phyloP scores from a whole-genome alignment of 768 basidiomycete genomes.

The Amylocystis lapponica region DNA sequence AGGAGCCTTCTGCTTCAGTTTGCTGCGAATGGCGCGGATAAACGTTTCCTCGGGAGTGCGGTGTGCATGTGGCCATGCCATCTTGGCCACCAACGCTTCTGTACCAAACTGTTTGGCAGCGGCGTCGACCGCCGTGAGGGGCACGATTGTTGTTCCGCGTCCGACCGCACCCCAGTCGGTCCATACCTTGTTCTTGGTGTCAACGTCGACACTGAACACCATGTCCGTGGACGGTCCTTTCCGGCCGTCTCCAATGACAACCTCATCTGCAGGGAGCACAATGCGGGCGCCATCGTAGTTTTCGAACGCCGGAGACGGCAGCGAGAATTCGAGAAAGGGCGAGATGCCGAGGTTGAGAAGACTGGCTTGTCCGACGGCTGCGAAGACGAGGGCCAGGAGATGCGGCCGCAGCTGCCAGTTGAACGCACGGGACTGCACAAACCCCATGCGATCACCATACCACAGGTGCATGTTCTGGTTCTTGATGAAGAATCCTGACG shows the following conservation, averaged over 20 bases:
- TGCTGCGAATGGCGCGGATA: neutral
- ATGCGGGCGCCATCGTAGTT: neutral
- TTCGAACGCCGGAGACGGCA: neutral
- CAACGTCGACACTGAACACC: neutral
- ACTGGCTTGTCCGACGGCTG: neutral
- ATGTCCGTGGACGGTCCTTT: too few relatives aligned
- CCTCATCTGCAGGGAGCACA: too few relatives aligned
- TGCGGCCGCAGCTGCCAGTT: neutral
- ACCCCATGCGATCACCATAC: conserved; percentile 6
- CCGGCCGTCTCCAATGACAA: too few relatives aligned
- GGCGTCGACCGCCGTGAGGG: neutral
- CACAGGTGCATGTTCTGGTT: conserved; percentile 2
- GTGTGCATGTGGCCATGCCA: conserved; percentile 1
- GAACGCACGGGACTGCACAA: conserved; percentile 1
- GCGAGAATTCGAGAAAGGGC: neutral
- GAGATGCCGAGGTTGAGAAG: neutral
- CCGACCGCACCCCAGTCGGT: conserved; percentile 1
- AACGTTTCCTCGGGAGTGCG: neutral
- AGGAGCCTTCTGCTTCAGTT: neutral
- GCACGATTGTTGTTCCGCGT: conserved; percentile 2
- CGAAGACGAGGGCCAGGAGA: neutral
- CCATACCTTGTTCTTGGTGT: neutral
- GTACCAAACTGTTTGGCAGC: neutral
- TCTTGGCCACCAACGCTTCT: conserved; percentile 5
- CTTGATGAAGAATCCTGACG: neutral